A percentile compares a stretch with the other conserved stretches of the same genome.
Conservation (phyloP, 305 asterid genomes). For the Salvia sclarea region DNA sequence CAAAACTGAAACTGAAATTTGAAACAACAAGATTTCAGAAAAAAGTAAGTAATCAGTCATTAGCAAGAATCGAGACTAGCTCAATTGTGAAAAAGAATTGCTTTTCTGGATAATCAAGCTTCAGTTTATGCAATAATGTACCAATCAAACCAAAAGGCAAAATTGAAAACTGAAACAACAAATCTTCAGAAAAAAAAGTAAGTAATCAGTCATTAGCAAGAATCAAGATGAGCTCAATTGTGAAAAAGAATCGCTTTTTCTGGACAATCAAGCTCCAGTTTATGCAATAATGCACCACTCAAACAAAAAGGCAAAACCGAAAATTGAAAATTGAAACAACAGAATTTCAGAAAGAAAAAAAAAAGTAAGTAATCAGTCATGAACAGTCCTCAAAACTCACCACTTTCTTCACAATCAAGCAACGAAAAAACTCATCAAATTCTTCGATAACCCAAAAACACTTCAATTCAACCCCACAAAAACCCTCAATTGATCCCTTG, state of each 20-base stretch:
- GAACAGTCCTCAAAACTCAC: constrained; percentile 29
- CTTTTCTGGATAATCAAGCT: constrained; percentile 10
- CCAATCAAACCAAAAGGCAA: constrained; percentile 22
- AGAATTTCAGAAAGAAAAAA: constrained; percentile 5
- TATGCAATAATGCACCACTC: constrained; percentile 21
- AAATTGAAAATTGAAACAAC: too few species aligned
- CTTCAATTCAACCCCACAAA: constrained; percentile 24
- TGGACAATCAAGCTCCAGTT: constrained; percentile 18
- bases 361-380: constrained; percentile 29
- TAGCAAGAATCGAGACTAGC: not conserved
- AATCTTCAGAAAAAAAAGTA: constrained; percentile 6
- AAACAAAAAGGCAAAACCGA: constrained; percentile 8
- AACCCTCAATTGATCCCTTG: not conserved
- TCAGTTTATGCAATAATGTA: constrained; percentile 16
- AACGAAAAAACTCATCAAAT: constrained; percentile 33
- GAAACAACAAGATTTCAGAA: constrained; percentile 10
- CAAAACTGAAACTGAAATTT: too few species aligned
- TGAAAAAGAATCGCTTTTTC: not conserved
- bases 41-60: constrained; percentile 26
- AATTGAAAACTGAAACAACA: constrained; percentile 12
- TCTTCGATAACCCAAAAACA: constrained; percentile 12
- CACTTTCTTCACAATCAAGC: constrained; percentile 44
- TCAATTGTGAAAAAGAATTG: not conserved
- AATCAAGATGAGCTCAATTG: not conserved
- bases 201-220: constrained; percentile 23